Conservation (phyloP, 768 basidiomycete genomes). For the Daedaleopsis sinensis region DNA sequence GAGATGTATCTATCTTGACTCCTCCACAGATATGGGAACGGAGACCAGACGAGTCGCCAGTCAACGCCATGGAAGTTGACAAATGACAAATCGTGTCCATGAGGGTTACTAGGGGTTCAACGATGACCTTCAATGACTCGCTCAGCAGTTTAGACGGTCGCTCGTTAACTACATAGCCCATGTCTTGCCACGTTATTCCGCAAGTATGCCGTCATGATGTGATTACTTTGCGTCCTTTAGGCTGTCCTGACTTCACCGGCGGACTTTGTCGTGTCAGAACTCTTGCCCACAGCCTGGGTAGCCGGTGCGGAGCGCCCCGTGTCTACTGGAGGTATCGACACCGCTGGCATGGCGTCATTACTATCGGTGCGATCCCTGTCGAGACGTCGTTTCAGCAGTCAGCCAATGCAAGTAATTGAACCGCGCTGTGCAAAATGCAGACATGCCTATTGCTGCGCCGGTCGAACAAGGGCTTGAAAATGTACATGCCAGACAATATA, state of each 20-base stretch:
- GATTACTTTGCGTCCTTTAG: not conserved
- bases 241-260: not conserved
- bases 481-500: constrained; percentile 63
- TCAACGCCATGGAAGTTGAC: constrained; percentile 37
- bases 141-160: not conserved
- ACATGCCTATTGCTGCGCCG: constrained; percentile 11
- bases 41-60: constrained; percentile 18
- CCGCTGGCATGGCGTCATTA: not conserved
- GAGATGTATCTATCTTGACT: not conserved
- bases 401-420: not conserved
- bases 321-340: not conserved
- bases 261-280: not conserved
- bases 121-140: too few species aligned
- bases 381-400: constrained; percentile 7
- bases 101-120: too few species aligned
- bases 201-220: not conserved
- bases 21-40: constrained; percentile 34
- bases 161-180: not conserved
- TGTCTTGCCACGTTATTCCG: not conserved
- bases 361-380: not conserved
- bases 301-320: not conserved
- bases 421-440: not conserved
- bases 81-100: constrained; percentile 8
- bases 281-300: not conserved
- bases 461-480: constrained; percentile 57